Base-by-base conservation (phyloP, 768 basidiomycete species). In the Rhizopogon vinicolor region DNA sequence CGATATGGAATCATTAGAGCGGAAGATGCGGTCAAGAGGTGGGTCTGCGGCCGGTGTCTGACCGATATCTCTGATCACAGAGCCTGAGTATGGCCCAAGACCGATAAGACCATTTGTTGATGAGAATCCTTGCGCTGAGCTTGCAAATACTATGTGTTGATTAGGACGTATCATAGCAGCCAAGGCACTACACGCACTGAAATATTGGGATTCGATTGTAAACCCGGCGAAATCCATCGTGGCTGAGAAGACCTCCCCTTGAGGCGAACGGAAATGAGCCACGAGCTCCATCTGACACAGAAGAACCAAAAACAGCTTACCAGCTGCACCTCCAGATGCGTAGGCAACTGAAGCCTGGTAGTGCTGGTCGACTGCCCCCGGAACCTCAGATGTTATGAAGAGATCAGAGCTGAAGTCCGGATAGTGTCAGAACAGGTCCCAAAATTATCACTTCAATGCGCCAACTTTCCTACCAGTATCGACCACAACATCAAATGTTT, bases 11-110 rank as follows among this genome's bases (percentile, higher is more conserved):
- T 70, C 68, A 62, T 89, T 77, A 59, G 83, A 79, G 7, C 69
- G 64, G 65, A 91, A 90, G 57, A 88, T 83, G 43, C 82, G 77
- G 69, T 87, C 83, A 8, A 88, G 73, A 37, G 84, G 75, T 0
- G 84, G 71, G 57, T 81, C 78, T 4, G 82, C 86, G 0, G 68
- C 63, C 12, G 72, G 43, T 25, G 69, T 60, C 7, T 68, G 59
- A 13, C 77, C 62, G 28, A 67, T 58, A 44, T 62, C 44, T 52
- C 75, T 69, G 52, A 89, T 68, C 33, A 65, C 72, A 3, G 81
- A 89, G 40, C 74, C 81, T n/a, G 71, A 73, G 65, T 76, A 82
- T 43, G 81, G 85, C 0, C 89, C 89, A 3, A 89, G 78, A 3
- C 87, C 85, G 62, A 79, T 65, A 33, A 80, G 64, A 10, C 78